Evolutionary conservation across 495 filamentous ascomycete genomes (phyloP), one percentile per base, ranked within the genome.

Genomic region (Penicillium canescens): DNA sequence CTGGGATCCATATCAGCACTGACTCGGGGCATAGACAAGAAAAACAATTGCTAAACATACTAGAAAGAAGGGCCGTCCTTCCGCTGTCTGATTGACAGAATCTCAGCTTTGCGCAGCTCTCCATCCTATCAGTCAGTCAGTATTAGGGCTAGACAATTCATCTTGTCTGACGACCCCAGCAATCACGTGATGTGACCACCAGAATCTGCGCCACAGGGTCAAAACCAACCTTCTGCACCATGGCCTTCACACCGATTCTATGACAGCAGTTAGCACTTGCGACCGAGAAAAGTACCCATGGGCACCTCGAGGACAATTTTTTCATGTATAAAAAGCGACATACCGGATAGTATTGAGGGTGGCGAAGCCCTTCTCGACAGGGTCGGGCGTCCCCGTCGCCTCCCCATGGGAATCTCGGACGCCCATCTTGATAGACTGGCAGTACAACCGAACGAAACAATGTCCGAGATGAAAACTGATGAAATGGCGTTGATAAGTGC

Each of bases 21-120:
- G 20, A 34, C 10, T 37, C n/a, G 14, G 26, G 46, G 23, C 20
- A 39, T 6, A 46, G 16, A 40, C 20, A 26, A 1, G 4, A 10
- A 40, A 40, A n/a, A 31, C 28, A 14, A 3, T 34, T 18, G n/a
- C 12, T 35, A 6, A 36, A 66, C 75, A 46, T 74, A 82, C 80
- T 96, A 97, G 66, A 91, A 96, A 49, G 88, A 86, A 43, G 87
- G 85, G 4, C 88, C 84, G 57, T 89, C 90, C 61, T 94, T 93
- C 7, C 88, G 86, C 44, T 88, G 88, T 61, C 86, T 82, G 39
- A 97, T 93, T 23, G 88, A 90, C 11, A 98, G 72, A 52, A 98
- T 97, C 70, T 97, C 94, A 46, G 94, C 94, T 74, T 90, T 91
- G 46, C 94, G 86, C 49, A 87, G 77, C 67, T 92, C 85, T 42